Evolutionary conservation across 495 filamentous ascomycete species (phyloP).

Genomic region (Daldinia vernicosa): DNA sequence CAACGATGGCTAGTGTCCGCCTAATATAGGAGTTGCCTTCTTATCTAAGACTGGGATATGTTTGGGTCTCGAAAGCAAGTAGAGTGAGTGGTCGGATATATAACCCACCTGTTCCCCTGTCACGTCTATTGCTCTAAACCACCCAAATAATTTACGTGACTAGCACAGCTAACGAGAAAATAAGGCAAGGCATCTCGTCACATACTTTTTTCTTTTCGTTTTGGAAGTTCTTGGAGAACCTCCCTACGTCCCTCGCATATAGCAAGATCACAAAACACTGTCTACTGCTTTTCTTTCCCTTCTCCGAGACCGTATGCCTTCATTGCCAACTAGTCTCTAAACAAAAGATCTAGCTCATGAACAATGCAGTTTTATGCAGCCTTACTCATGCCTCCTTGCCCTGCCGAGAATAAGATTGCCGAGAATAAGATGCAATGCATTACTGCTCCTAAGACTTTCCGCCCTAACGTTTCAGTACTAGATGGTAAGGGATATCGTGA

Average conservation of each 20-base stretch:
- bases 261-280: slow-evolving; percentile 1
- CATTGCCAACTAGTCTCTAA: not conserved
- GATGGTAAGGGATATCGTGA: slow-evolving; percentile 1
- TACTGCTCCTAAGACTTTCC: not conserved
- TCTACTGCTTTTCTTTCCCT: slow-evolving; percentile 15
- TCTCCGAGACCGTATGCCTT: not conserved
- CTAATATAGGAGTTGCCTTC: too few species aligned
- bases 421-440: slow-evolving; percentile 26
- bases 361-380: slow-evolving; percentile 21
- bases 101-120: not conserved
- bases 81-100: too few species aligned
- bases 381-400: slow-evolving; percentile 15
- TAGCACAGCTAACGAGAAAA: not conserved
- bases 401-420: slow-evolving; percentile 22
- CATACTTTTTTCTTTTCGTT: not conserved
- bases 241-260: not conserved
- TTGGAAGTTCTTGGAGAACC: not conserved
- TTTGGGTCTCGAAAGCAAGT: too few species aligned
- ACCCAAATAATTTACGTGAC: not conserved
- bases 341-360: not conserved
- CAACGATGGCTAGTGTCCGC: too few species aligned
- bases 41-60: too few species aligned
- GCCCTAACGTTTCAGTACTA: not conserved
- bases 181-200: not conserved
- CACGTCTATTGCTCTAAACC: not conserved